Evolutionary conservation across 1,284 basidiomycete species (phyloP), one percentile per base, ranked within the genome.

Genomic region (Crucibulum cyathiforme): DNA sequence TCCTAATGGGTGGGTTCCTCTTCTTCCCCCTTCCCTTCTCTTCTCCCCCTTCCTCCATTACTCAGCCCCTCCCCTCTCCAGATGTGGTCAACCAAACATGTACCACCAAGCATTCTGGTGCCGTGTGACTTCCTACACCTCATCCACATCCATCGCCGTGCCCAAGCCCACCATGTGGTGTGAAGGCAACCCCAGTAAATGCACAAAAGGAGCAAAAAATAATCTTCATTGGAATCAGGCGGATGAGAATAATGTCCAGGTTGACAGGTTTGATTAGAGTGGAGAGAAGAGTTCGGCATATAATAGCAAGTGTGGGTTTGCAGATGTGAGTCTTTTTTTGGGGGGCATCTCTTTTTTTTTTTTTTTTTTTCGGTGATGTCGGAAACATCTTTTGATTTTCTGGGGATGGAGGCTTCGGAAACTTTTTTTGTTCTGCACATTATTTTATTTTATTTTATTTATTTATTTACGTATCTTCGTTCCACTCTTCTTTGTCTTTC

Each of bases 51-150:
- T 36, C 10, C 10, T 2, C 31, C 2, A 24, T 12, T 3, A 15
- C 47, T 49, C 13, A 31, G 2, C 24, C 47, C 15, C 13, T 49
- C 47, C 12, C 3, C 15, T 24, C 24, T 49, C 24, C 52, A 72
- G 75, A 2, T 80, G 78, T 52, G 77, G 78, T 7, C 67, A 73
- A 54, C 73, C 77, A 1, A 77, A 78, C 58, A 78, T 80, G 59
- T 80, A 79, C 58, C 77, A 77, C 76, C 63, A 72, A 46, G 69
- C 68, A 7, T 77, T 73, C 57, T 65, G 71, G 49, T 80, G 77
- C 60, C 72, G 66, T 10, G 77, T 80, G 7, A 75, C 73, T 8
- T 68, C 70, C 10, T 46, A 52, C 5, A 68, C 69, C 1, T 71
- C 72, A 8, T 64, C 57, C 7, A 56, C 61, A 2, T 58, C 67